phyloP scores from a whole-genome alignment of 768 basidiomycete species.

The Gloeopeniophorella convolvens region DNA sequence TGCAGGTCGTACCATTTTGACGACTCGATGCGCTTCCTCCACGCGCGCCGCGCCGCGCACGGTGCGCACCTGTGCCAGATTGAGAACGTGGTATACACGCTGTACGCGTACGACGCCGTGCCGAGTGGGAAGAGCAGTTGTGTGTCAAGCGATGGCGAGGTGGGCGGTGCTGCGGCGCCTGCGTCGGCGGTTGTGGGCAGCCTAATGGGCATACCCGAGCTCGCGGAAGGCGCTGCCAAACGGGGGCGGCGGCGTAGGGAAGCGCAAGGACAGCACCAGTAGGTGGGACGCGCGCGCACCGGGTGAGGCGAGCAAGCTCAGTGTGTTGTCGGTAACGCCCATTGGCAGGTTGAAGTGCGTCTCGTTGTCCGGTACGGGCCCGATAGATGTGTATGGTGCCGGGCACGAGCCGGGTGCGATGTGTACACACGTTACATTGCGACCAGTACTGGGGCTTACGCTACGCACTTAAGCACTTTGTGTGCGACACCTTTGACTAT shows the following conservation, averaged over 20 bases:
- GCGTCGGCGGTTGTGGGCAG: constrained; percentile 44
- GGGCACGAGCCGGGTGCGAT: no score
- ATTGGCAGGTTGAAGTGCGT: no score
- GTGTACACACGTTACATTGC: no score
- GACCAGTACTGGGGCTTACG: no score
- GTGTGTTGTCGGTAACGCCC: no score
- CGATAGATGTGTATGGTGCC: no score
- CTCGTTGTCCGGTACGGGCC: no score
- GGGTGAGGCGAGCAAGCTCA: constrained; percentile 62
- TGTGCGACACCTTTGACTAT: no score
- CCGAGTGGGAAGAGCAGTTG: constrained; percentile 25
- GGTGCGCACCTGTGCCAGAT: constrained; percentile 82
- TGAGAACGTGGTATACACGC: constrained; percentile 91
- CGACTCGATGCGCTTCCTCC: constrained; percentile 85
- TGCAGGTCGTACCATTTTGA: constrained; percentile 81
- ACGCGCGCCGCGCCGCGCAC: constrained; percentile 75
- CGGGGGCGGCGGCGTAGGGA: constrained; percentile 25
- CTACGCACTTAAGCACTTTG: no score
- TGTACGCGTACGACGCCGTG: constrained; percentile 63
- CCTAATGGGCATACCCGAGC: constrained; percentile 71
- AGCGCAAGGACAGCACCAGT: constrained; percentile 47
- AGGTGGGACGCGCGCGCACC: constrained; percentile 56
- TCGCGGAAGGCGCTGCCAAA: constrained; percentile 25
- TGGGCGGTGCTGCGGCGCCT: constrained; percentile 20
- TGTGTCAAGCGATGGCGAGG: constrained; percentile 21